phyloP scores from a whole-genome alignment of 2,329 filamentous ascomycete species.

The Colletotrichum australisinense region DNA sequence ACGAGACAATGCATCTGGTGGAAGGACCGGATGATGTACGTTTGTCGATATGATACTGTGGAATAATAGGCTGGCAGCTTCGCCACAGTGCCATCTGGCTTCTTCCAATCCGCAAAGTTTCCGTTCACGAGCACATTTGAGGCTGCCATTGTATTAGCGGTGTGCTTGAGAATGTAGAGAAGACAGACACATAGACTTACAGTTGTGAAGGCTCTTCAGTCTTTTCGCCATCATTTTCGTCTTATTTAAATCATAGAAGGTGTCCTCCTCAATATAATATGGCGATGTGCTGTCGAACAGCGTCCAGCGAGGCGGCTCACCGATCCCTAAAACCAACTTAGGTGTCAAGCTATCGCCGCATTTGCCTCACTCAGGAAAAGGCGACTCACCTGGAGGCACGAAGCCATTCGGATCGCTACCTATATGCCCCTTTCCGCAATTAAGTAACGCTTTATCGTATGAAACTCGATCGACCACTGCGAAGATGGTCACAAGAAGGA shows the following conservation, averaged over 20 bases:
- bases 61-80: constrained; percentile 25
- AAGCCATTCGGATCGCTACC: constrained; percentile 28
- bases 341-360: not conserved
- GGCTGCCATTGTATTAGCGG: not conserved
- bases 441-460: not conserved
- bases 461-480: constrained; percentile 7
- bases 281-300: constrained; percentile 12
- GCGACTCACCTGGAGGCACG: constrained; percentile 12
- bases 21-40: constrained; percentile 26
- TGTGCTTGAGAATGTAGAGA: too few species aligned
- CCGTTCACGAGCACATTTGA: constrained; percentile 19
- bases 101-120: constrained; percentile 23
- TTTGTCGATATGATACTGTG: constrained; percentile 16
- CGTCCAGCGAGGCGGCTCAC: constrained; percentile 18
- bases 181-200: not conserved
- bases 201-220: constrained; percentile 23
- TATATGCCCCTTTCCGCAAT: not conserved
- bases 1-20: constrained; percentile 29
- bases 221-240: not conserved
- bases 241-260: constrained; percentile 14
- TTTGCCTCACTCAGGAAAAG: too few species aligned
- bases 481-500: not conserved
- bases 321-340: not conserved
- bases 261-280: constrained; percentile 20
- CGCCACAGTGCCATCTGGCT: constrained; percentile 9